phyloP scores from a whole-genome alignment of 2,329 filamentous ascomycete species.

The Xylariaceae sp. region DNA sequence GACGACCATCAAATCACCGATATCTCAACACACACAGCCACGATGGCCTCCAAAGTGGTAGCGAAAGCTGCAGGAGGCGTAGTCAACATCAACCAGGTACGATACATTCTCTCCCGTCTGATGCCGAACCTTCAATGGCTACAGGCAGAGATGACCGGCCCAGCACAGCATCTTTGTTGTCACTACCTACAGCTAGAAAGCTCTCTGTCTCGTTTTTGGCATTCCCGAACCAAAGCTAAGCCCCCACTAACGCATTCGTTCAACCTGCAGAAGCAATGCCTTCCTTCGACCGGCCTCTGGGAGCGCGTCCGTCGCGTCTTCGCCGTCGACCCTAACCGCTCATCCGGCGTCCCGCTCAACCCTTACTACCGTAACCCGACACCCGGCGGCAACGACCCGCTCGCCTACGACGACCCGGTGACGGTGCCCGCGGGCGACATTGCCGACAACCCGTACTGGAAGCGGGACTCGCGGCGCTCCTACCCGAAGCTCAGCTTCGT shows the following conservation, averaged over 20 bases:
- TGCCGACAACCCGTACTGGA: constrained; percentile 93
- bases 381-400: constrained; percentile 68
- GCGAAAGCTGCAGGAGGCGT: constrained; percentile 52
- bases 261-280: constrained; percentile 80
- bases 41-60: constrained; percentile 59
- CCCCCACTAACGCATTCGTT: too few relatives aligned
- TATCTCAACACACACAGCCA: constrained; percentile 28
- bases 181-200: background rate
- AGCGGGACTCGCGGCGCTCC: constrained; percentile 78
- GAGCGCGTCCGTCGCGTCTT: constrained; percentile 73
- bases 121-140: too few relatives aligned
- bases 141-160: too few relatives aligned
- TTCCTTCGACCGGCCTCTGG: constrained; percentile 88
- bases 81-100: constrained; percentile 57
- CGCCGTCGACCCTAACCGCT: constrained; percentile 81
- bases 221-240: constrained; percentile 15
- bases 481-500: constrained; percentile 81
- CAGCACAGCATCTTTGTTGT: too few relatives aligned
- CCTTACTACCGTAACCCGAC: constrained; percentile 85
- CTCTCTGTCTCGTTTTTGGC: too few relatives aligned
- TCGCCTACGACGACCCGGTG: constrained; percentile 74
- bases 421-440: constrained; percentile 81
- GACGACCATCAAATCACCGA: constrained; percentile 11
- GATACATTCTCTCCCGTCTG: constrained; percentile 9
- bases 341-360: constrained; percentile 89